Percentiles rank a stretch among this genome's conserved stretches.
These are phyloP conservation scores for Collybiopsis luxurians DNA, from an alignment of 768 basidiomycete species.

Conservation along the genomic window DNA sequence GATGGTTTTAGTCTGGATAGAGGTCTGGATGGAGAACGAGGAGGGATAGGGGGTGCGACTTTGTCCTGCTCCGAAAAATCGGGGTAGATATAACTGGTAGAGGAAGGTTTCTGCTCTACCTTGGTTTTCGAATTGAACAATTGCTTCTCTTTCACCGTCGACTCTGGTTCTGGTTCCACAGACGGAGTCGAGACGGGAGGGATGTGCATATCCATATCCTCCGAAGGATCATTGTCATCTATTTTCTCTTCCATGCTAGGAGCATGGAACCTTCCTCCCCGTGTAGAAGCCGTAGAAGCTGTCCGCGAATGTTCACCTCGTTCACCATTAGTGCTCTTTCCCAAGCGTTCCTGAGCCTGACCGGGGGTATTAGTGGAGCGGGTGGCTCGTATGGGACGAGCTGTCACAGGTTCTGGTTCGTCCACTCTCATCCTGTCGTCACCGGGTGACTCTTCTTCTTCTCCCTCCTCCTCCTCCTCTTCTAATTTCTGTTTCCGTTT, in stretches of 20 bases:
- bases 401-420: neutral
- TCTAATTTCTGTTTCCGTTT: slow-evolving; percentile 6
- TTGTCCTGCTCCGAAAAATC: neutral
- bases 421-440: slow-evolving; percentile 16
- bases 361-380: neutral
- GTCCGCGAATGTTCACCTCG: slow-evolving; percentile 14
- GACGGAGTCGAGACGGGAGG: neutral
- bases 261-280: slow-evolving; percentile 10
- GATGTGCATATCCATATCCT: neutral
- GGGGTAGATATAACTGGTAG: neutral
- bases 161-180: neutral
- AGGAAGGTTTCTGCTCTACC: neutral
- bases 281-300: slow-evolving; percentile 30
- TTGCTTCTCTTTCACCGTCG: neutral
- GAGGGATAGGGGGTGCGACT: neutral
- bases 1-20: neutral
- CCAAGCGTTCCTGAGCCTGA: neutral
- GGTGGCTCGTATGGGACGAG: neutral
- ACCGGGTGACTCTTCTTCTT: too few relatives aligned
- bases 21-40: slow-evolving; percentile 4
- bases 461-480: too few relatives aligned
- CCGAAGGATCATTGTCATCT: neutral
- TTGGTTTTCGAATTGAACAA: neutral
- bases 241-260: neutral
- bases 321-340: neutral